These are phyloP conservation scores for Coniferiporia weirii DNA, from an alignment of 1,284 basidiomycete genomes.

Conservation along the genomic window DNA sequence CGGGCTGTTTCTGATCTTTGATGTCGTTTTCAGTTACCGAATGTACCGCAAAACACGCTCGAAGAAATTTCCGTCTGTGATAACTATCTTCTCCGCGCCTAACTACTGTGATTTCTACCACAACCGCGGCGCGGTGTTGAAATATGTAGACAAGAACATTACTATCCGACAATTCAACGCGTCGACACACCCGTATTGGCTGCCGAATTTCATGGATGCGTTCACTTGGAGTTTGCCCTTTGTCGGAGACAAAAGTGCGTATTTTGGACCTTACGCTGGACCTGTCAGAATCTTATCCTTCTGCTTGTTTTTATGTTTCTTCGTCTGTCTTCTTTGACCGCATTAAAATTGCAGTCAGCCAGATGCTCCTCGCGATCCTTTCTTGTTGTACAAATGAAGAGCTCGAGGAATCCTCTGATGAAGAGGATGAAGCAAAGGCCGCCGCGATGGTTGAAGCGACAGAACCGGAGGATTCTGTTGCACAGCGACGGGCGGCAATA, in stretches of 20 bases:
- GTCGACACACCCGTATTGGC: conserved; percentile 84
- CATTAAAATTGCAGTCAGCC: conserved; percentile 59
- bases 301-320: conserved; percentile 2
- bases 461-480: conserved; percentile 38
- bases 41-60: conserved; percentile 94
- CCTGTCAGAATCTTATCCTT: background rate
- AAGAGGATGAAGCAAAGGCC: conserved; percentile 37
- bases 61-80: conserved; percentile 89
- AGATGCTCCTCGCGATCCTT: conserved; percentile 95
- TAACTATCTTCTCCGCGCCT: conserved; percentile 95
- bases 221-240: conserved; percentile 99
- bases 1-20: background rate
- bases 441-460: conserved; percentile 38
- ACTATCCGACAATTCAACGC: conserved; percentile 97
- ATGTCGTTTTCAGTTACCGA: conserved; percentile 57
- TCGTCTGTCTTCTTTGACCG: background rate
- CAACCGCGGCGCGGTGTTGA: conserved; percentile 94
- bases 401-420: conserved; percentile 61
- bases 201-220: conserved; percentile 99
- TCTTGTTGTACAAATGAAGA: conserved; percentile 95
- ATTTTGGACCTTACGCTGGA: background rate
- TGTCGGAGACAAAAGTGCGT: conserved; percentile 93
- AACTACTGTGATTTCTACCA: conserved; percentile 97
- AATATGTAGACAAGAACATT: conserved; percentile 98
- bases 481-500: conserved; percentile 68